A percentile compares a stretch with the other conserved stretches of the same genome.
These are phyloP conservation scores for Ramalina intermedia DNA, from an alignment of 495 filamentous ascomycete species.

Conservation along the genomic window DNA sequence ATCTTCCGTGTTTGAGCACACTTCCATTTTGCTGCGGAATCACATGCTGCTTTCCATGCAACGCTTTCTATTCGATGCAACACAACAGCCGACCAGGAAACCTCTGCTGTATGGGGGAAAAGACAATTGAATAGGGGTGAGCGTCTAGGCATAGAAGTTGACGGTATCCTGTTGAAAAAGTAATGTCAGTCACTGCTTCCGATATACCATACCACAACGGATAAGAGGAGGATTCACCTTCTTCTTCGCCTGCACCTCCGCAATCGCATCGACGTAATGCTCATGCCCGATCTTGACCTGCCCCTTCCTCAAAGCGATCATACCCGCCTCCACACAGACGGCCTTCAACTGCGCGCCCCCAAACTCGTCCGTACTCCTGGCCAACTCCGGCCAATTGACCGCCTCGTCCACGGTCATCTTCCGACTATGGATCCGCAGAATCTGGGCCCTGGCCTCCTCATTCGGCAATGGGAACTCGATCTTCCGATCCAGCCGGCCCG, in stretches of 20 bases:
- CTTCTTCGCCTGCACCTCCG: slow-evolving; percentile 97
- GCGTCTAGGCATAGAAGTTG: slow-evolving; percentile 16
- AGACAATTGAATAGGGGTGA: too few relatives aligned
- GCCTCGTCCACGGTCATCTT: slow-evolving; percentile 95
- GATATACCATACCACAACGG: neutral
- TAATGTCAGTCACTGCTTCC: neutral
- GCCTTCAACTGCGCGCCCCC: slow-evolving; percentile 95
- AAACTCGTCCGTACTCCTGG: slow-evolving; percentile 97
- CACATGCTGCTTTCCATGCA: neutral
- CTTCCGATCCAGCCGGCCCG: slow-evolving; percentile 91
- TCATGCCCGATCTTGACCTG: slow-evolving; percentile 92
- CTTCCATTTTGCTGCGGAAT: too few relatives aligned
- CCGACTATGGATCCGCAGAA: slow-evolving; percentile 88
- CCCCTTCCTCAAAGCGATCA: slow-evolving; percentile 91
- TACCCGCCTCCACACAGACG: slow-evolving; percentile 96
- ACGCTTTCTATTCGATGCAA: neutral
- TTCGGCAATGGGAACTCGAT: slow-evolving; percentile 99
- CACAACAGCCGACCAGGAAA: neutral
- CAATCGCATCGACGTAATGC: slow-evolving; percentile 97
- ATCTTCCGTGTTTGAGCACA: too few relatives aligned
- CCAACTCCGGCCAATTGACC: slow-evolving; percentile 94
- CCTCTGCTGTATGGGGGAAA: neutral
- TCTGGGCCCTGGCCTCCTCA: slow-evolving; percentile 93
- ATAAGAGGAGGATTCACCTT: slow-evolving; percentile 28
- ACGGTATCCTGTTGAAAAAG: slow-evolving; percentile 47